A percentile compares a stretch with the other conserved stretches of the same genome.
These are phyloP conservation scores for Miscanthus lutarioriparius DNA, from an alignment of 176 grass and related monocot species.

Conservation along the genomic window DNA sequence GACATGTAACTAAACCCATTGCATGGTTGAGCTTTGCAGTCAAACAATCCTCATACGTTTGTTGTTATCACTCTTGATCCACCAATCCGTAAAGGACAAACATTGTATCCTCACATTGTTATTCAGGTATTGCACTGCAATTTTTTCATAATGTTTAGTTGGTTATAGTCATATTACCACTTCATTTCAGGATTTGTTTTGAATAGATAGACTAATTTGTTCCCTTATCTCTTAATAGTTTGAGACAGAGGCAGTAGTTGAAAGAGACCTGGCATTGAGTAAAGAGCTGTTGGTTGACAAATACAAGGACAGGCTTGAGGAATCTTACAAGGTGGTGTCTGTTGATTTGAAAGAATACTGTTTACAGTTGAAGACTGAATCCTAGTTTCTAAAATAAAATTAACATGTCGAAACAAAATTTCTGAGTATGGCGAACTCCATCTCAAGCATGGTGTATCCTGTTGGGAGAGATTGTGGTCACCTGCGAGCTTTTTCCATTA, in stretches of 20 bases:
- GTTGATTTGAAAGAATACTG: conserved; percentile 25
- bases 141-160: conserved; percentile 14
- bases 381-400: conserved; percentile 9
- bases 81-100: conserved; percentile 97
- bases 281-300: conserved; percentile 71
- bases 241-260: conserved; percentile 78
- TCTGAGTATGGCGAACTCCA: neutral
- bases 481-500: conserved; percentile 2
- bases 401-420: neutral
- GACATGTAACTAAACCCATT: conserved; percentile 36
- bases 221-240: conserved; percentile 61
- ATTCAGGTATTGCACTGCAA: conserved; percentile 75
- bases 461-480: neutral
- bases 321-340: conserved; percentile 83
- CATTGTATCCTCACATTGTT: conserved; percentile 97
- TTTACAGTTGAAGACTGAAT: neutral
- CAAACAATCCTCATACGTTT: conserved; percentile 96
- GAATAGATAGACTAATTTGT: conserved; percentile 27
- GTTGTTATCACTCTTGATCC: conserved; percentile 97
- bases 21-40: conserved; percentile 53
- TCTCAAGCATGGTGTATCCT: neutral
- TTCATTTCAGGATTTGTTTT: conserved; percentile 15
- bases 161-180: neutral
- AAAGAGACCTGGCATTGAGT: conserved; percentile 67
- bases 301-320: conserved; percentile 79